These are phyloP conservation scores for Ascochyta rabiei DNA, from an alignment of 2,329 filamentous ascomycete genomes.

Conservation along the genomic window DNA sequence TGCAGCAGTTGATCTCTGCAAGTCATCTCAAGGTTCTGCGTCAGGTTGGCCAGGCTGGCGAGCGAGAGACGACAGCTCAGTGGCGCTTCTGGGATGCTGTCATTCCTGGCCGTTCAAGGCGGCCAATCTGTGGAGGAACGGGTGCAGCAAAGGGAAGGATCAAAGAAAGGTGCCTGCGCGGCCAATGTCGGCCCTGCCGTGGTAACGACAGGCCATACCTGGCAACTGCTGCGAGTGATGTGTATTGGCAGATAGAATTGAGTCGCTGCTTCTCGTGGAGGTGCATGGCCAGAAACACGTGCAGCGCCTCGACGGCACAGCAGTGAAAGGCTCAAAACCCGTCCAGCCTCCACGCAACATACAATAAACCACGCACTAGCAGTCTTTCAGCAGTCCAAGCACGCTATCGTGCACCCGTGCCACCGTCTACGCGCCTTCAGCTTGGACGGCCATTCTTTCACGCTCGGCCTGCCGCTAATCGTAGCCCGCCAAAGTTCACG, in stretches of 20 bases:
- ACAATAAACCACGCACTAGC: constrained; percentile 1
- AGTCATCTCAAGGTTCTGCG: constrained; percentile 12
- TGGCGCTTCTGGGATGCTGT: constrained; percentile 8
- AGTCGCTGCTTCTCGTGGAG: constrained; percentile 14
- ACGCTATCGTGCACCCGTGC: constrained; percentile 5
- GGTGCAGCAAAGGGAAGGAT: constrained; percentile 6
- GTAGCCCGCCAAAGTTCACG: constrained; percentile 7
- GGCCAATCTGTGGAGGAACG: constrained; percentile 14
- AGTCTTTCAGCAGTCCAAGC: not conserved
- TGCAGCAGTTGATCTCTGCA: constrained; percentile 6
- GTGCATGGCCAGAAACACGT: constrained; percentile 12
- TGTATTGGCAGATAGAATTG: not conserved
- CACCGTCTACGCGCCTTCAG: constrained; percentile 9
- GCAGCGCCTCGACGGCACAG: constrained; percentile 9
- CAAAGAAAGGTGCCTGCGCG: constrained; percentile 8
- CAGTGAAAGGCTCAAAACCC: not conserved
- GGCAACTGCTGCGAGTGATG: constrained; percentile 13
- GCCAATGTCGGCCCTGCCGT: constrained; percentile 18
- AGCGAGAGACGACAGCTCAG: constrained; percentile 6
- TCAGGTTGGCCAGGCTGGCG: constrained; percentile 7
- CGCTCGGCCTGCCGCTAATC: constrained; percentile 13
- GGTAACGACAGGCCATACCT: not conserved
- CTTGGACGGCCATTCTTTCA: constrained; percentile 14
- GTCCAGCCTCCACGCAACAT: not conserved
- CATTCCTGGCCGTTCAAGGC: constrained; percentile 12